Percentiles rank a stretch among this genome's conserved stretches.
phyloP scores from a whole-genome alignment of 495 filamentous ascomycete species.

The Xylaria scruposa region DNA sequence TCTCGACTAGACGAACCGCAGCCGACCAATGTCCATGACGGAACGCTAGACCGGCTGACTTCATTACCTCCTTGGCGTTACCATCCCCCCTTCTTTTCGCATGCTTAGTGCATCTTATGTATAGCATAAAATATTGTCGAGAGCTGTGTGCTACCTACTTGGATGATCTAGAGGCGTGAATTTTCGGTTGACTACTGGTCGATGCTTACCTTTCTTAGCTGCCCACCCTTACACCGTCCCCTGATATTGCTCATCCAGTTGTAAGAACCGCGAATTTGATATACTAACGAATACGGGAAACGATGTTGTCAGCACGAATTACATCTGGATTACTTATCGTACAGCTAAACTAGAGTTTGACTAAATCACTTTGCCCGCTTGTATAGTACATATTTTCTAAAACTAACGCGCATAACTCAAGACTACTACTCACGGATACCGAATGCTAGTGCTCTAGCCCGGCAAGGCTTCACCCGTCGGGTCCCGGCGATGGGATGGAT shows the following conservation, averaged over 20 bases:
- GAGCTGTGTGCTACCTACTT: not conserved
- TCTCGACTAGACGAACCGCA: constrained; percentile 20
- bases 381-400: not conserved
- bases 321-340: not conserved
- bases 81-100: not conserved
- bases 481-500: constrained; percentile 3
- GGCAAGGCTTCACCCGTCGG: not conserved
- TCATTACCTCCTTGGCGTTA: constrained; percentile 12
- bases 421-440: not conserved
- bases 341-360: not conserved
- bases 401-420: not conserved
- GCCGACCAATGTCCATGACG: constrained; percentile 8
- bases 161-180: constrained; percentile 1
- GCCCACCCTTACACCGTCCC: constrained; percentile 3
- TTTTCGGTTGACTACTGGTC: constrained; percentile 11
- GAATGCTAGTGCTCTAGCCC: not conserved
- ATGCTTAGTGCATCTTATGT: not conserved
- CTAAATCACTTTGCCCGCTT: not conserved
- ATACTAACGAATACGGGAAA: not conserved
- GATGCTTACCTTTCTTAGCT: not conserved
- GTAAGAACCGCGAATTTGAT: not conserved
- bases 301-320: not conserved
- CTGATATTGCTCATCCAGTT: not conserved
- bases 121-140: constrained; percentile 1
- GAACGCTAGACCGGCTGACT: constrained; percentile 27